These are phyloP conservation scores for Sonneratia caseolaris DNA, from an alignment of 345 rosid genomes.

Conservation along the genomic window DNA sequence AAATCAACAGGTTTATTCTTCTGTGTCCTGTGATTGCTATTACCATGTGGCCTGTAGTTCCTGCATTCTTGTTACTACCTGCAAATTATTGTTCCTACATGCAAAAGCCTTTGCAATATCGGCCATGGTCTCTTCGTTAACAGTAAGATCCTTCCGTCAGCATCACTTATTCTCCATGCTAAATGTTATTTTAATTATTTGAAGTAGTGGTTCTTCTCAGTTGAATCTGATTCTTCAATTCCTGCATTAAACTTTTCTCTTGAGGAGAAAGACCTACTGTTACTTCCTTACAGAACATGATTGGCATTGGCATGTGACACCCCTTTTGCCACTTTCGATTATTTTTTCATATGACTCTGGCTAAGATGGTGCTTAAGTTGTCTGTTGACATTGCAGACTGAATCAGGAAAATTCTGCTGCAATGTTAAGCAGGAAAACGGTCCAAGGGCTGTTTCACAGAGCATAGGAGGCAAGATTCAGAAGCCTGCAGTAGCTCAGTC, in stretches of 20 bases:
- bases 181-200: background rate
- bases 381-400: background rate
- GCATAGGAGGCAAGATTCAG: background rate
- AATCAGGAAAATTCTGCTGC: background rate
- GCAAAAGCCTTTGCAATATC: background rate
- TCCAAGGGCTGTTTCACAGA: constrained; percentile 1
- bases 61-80: background rate
- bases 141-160: background rate
- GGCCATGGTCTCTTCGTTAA: background rate
- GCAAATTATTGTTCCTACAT: background rate
- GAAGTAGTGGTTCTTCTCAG: background rate
- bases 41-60: background rate
- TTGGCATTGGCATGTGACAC: background rate
- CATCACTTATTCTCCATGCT: background rate
- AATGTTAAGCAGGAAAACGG: background rate
- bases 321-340: background rate
- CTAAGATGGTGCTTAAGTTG: background rate
- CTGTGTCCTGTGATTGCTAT: background rate
- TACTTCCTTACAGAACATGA: background rate
- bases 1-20: background rate
- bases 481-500: background rate
- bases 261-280: background rate
- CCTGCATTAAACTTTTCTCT: background rate
- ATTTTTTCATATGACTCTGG: background rate
- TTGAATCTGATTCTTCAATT: background rate